These are phyloP conservation scores for Dendrothele bispora DNA, from an alignment of 768 basidiomycete species.

Conservation along the genomic window DNA sequence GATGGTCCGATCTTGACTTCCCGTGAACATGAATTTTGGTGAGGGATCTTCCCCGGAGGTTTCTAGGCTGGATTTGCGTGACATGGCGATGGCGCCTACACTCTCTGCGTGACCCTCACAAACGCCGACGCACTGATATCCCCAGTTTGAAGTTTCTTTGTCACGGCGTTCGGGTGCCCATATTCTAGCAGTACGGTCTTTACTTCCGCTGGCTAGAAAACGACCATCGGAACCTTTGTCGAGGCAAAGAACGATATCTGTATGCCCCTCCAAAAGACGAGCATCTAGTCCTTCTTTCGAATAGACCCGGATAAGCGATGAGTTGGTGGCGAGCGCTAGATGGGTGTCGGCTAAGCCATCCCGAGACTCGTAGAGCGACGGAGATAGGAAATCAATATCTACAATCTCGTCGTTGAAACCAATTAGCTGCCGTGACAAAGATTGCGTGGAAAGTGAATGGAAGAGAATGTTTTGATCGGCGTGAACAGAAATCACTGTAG, in stretches of 20 bases:
- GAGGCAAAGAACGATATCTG: slow-evolving; percentile 87
- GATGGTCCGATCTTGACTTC: slow-evolving; percentile 95
- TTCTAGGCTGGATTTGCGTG: slow-evolving; percentile 47
- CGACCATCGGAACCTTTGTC: slow-evolving; percentile 65
- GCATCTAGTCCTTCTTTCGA: slow-evolving; percentile 75
- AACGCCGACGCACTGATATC: slow-evolving; percentile 77
- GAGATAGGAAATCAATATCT: slow-evolving; percentile 77
- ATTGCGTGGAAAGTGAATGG: slow-evolving; percentile 70
- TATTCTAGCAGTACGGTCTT: slow-evolving; percentile 84
- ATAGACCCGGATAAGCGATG: slow-evolving; percentile 91
- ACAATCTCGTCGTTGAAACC: slow-evolving; percentile 99
- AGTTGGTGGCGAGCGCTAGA: slow-evolving; percentile 96
- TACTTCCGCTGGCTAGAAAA: slow-evolving; percentile 89
- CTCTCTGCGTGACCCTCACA: slow-evolving; percentile 96
- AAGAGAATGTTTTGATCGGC: slow-evolving; percentile 97
- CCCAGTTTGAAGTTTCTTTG: slow-evolving; percentile 31
- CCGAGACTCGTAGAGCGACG: slow-evolving; percentile 20
- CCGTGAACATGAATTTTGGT: slow-evolving; percentile 83
- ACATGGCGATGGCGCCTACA: slow-evolving; percentile 85
- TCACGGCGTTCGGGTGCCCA: slow-evolving; percentile 56
- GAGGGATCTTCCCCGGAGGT: slow-evolving; percentile 24
- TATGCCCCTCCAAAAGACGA: slow-evolving; percentile 84
- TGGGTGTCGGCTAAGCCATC: slow-evolving; percentile 54
- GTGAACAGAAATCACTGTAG: slow-evolving; percentile 78
- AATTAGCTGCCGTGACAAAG: slow-evolving; percentile 77